Evolutionary conservation across 805 yeast species (phyloP), one percentile per base, ranked within the genome.

Genomic region (Metschnikowia noctiluminum): DNA sequence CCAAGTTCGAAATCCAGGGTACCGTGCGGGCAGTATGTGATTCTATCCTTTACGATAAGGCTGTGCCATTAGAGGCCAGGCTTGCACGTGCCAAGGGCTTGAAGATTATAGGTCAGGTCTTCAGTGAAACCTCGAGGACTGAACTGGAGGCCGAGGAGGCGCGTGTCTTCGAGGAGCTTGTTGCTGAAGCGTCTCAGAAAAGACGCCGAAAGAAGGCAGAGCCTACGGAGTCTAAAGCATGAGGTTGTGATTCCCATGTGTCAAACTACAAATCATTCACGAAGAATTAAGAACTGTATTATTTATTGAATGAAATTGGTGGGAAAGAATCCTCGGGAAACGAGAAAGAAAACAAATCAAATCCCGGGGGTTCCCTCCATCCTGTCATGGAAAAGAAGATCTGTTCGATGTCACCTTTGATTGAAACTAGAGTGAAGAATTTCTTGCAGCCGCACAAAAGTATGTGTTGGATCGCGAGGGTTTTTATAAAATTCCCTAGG

Each of bases 101-200:
- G 60, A 67, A 77, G 31, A 54, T 82, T 14, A 70, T 87, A 51
- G 94, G 92, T 5, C 76, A 72, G 26, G 84, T 84, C 13, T 87
- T 87, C 65, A 66, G 70, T 21, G 68, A 71, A 28, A 78, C 84
- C 0, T 73, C 77, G 42, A 75, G 95, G 64, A 78, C 85, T 7
- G 80, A 82, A 51, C 81, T 73, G 34, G 91, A 86, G 60, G 89
- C 80, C 49, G 87, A 81, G 59, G 94, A 86, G 56, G 89, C 89
- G 2, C 80, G 86, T 54, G 76, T 87, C 8, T 87, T 87, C 60
- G 95, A 87, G 66, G 87, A 85, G 52, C 67, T 85, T 45, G 84
- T 82, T 15, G 77, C 77, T 6, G 77, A 73, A 53, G 74, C 78
- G 5, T 64, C 72, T 27, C 66, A 71, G 61, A 72, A 71, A 59